Base-by-base conservation (phyloP, 2,329 filamentous ascomycete genomes). In the Ophiostoma novo-ulmi region DNA sequence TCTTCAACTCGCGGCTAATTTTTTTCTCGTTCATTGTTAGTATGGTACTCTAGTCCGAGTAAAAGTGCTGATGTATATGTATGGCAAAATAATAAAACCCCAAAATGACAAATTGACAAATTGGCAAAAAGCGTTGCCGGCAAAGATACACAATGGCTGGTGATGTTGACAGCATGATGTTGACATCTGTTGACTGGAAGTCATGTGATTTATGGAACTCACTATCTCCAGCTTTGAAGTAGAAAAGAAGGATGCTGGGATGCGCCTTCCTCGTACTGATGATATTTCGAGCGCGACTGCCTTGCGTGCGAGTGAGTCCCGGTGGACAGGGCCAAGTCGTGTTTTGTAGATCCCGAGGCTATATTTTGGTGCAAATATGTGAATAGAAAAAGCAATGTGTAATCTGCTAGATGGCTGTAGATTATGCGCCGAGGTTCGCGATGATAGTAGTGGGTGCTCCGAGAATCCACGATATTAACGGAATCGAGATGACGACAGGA, bases 401-500 rank as follows among this genome's bases (percentile, higher is more conserved):
- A 31, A 3, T 31, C 31, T 31, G 31, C 3, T 26, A 26, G 52
- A 26, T 58, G 22, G 17, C 14, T 44, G 39, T 55, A 55, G 48
- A 22, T 55, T 26, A 58, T 26, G 52, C n/a, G 22, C n/a, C 22
- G 44, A 31, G 31, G 31, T 4, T 48, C 44, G 22, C 10, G 22
- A 26, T 58, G 22, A 11, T 44, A 44, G 39, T 11, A 20, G 52
- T 26, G 22, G 52, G 22, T 22, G 22, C 52, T 10, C 11, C n/a
- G 20, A 11, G 52, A 26, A 26, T 58, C 7, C 44, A 48, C 44
- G 17, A 48, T 48, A 48, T 20, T 7, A 48, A 48, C 17, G 17
- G 44, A 48, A 39, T 31, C 38, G 17, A 58, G 52, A 58, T 58
- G 52, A 58, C 52, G 52, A 58, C 52, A 58, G 52, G 5, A 58